phyloP scores from a whole-genome alignment of 139 green algal genomes.

The Chlorella sp. region DNA sequence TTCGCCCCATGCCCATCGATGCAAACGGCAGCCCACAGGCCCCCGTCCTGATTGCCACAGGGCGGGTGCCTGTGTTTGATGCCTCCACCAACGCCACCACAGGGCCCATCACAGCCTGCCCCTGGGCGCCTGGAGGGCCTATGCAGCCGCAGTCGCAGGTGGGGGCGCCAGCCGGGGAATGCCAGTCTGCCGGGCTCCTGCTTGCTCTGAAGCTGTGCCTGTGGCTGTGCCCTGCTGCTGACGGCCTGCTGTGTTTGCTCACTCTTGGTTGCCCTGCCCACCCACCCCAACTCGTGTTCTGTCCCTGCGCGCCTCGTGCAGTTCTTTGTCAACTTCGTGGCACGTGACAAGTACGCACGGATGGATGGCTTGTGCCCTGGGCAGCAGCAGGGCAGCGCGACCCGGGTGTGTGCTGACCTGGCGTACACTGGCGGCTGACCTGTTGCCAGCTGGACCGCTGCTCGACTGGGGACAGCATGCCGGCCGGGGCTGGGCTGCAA shows the following conservation, averaged over 20 bases:
- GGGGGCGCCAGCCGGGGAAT: not conserved
- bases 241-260: not conserved
- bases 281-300: not conserved
- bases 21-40: constrained; percentile 11
- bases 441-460: too few species aligned
- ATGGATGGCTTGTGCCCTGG: constrained; percentile 38
- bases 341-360: constrained; percentile 26
- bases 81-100: constrained; percentile 9
- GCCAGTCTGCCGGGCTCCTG: not conserved
- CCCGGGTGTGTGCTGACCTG: constrained; percentile 8
- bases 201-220: not conserved
- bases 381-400: not conserved
- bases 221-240: not conserved
- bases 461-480: too few species aligned
- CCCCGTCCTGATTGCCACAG: constrained; percentile 39
- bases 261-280: not conserved
- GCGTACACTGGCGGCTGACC: not conserved
- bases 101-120: not conserved
- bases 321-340: constrained; percentile 22
- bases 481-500: too few species aligned
- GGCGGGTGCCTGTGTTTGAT: constrained; percentile 41
- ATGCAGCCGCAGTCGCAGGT: constrained; percentile 19
- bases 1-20: constrained; percentile 29
- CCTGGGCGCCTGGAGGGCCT: constrained; percentile 15
- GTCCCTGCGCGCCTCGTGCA: not conserved